Conservation (phyloP, 768 basidiomycete genomes). For the Mycena maculata region DNA sequence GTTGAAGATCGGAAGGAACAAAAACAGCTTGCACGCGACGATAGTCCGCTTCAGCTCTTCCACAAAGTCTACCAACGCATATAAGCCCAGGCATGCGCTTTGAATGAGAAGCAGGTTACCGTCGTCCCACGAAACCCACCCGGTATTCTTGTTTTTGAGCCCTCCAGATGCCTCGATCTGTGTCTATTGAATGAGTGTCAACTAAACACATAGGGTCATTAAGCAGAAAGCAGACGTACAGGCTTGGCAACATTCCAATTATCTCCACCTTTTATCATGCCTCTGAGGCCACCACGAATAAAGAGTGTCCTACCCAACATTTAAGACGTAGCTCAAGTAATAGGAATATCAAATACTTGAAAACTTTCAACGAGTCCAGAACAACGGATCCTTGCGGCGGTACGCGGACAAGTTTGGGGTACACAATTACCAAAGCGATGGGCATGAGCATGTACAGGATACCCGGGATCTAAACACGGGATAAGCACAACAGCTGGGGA, state of each 20-base stretch:
- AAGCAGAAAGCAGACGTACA: constrained; percentile 18
- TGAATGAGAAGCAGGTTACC: constrained; percentile 9
- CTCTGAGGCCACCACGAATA: constrained; percentile 28
- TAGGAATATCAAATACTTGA: background rate
- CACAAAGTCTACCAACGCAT: constrained; percentile 38
- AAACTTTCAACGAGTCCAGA: constrained; percentile 41
- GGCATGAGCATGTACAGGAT: constrained; percentile 49
- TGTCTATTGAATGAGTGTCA: constrained; percentile 29
- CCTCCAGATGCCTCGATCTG: constrained; percentile 34
- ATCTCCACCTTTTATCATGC: constrained; percentile 41
- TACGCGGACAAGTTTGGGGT: constrained; percentile 41
- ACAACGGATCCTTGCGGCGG: constrained; percentile 52
- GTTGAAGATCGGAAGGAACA: constrained; percentile 45
- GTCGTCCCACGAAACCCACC: constrained; percentile 47
- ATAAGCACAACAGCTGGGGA: background rate
- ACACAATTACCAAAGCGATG: constrained; percentile 43
- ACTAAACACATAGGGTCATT: too few species aligned
- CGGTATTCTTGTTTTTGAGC: constrained; percentile 27
- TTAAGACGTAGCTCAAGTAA: background rate
- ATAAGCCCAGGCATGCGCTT: too few species aligned
- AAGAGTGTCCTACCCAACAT: constrained; percentile 24
- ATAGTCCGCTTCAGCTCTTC: constrained; percentile 47
- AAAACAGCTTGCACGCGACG: constrained; percentile 47
- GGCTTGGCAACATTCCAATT: constrained; percentile 44
- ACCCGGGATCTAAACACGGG: constrained; percentile 1